Conservation (phyloP, 768 basidiomycete species). For the Gloeopeniophorella convolvens region DNA sequence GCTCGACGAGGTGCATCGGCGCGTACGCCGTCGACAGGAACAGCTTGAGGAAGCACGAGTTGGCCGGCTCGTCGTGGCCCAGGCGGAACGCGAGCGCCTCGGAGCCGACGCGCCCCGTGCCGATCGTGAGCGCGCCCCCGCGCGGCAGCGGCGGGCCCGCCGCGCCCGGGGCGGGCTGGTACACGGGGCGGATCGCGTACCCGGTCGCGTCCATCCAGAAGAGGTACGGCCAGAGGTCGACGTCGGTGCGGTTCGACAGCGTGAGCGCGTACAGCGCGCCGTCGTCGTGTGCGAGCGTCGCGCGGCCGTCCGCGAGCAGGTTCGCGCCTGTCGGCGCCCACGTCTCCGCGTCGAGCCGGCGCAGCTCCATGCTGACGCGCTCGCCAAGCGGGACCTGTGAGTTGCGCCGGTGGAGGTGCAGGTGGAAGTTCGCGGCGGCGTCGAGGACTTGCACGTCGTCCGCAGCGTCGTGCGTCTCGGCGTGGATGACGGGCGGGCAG, state of each 20-base stretch:
- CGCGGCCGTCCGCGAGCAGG: conserved; percentile 41
- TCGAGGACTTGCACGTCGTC: conserved; percentile 37
- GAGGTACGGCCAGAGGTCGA: conserved; percentile 57
- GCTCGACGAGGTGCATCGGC: conserved; percentile 44
- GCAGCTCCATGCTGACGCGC: conserved; percentile 48
- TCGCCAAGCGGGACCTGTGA: conserved; percentile 39
- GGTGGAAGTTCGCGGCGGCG: conserved; percentile 53
- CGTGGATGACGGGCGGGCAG: conserved; percentile 32
- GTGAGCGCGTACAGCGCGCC: conserved; percentile 41
- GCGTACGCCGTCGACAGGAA: conserved; percentile 49
- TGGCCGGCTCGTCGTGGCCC: conserved; percentile 31
- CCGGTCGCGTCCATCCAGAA: conserved; percentile 54
- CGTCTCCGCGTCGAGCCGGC: conserved; percentile 39
- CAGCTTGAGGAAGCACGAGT: conserved; percentile 50
- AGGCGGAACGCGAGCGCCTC: conserved; percentile 43
- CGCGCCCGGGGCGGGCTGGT: conserved; percentile 39
- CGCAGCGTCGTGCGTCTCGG: conserved; percentile 31
- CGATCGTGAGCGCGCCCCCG: conserved; percentile 35
- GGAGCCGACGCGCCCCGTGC: conserved; percentile 38
- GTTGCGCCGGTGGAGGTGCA: conserved; percentile 49
- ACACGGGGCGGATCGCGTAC: conserved; percentile 48
- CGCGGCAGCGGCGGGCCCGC: conserved; percentile 39
- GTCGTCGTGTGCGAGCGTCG: conserved; percentile 38
- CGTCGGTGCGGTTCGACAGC: conserved; percentile 43
- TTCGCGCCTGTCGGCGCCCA: conserved; percentile 41